Base-by-base conservation (phyloP, 2,329 filamentous ascomycete species). In the Apiospora hydei region DNA sequence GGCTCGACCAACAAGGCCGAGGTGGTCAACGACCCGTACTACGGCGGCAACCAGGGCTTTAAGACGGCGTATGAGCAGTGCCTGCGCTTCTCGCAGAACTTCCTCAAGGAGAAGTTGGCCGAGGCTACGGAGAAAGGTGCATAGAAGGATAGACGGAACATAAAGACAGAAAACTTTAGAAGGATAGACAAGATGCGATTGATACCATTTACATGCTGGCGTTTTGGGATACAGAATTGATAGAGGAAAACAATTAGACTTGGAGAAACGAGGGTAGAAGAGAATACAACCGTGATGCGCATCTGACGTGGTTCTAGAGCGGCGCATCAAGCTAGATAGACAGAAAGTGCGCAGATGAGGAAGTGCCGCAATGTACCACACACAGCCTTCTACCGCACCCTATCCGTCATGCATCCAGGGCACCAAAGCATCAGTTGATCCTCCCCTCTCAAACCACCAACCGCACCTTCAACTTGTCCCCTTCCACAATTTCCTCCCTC, bases 11-110 rank as follows among this genome's bases (percentile, higher is more conserved):
- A 80, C 79, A 89, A 83, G 76, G 86, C 88, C 26, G 93, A 98
- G 84, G 88, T 94, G 67, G 91, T 98, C 11, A 85, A 89, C 72
- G 96, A 98, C 81, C 96, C 96, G 18, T 99, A 98, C 84, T 98
- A 98, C 81, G 95, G 94, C n/a, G 94, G 90, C 16, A 84, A 86
- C 4, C 89, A 93, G 76, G 95, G 94, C 1, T 98, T 98, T 80
- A 90, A 93, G 77, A 89, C 88, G 78, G 94, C 95, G n/a, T 98
- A 93, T 82, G 90, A 96, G 83, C 95, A 98, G 86, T 92, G 92
- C 74, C 84, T 87, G 73, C 86, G 92, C 74, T 98, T 97, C 80
- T 92, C 93, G 2, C 88, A 87, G 80, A 94, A 93, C 71, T 95
- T 98, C 77, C 77, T 98, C 75, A 86, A 88, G 77, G 86, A 91